phyloP scores from a whole-genome alignment of 768 basidiomycete species.

The Lepiota venenata region DNA sequence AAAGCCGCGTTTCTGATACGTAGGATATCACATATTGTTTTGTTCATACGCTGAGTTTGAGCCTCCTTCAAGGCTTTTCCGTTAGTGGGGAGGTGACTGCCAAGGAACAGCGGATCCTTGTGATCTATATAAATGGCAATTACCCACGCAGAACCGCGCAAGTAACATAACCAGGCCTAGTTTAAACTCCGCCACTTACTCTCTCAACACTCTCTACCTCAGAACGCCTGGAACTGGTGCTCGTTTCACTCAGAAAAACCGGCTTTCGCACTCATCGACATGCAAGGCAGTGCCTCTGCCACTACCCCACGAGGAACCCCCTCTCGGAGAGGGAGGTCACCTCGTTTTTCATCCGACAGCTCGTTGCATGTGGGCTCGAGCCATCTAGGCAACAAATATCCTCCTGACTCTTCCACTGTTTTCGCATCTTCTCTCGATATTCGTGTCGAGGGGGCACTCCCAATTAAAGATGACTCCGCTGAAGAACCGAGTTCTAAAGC shows the following conservation, averaged over 20 bases:
- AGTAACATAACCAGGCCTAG: constrained; percentile 39
- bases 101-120: constrained; percentile 15
- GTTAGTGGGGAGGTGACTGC: constrained; percentile 5
- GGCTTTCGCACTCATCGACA: constrained; percentile 26
- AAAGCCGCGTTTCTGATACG: neutral
- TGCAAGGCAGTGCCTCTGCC: constrained; percentile 45
- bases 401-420: constrained; percentile 46
- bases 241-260: constrained; percentile 31
- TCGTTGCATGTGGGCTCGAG: constrained; percentile 43
- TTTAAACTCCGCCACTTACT: constrained; percentile 45
- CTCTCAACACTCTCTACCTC: constrained; percentile 37
- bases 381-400: constrained; percentile 44
- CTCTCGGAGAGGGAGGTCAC: constrained; percentile 62
- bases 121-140: constrained; percentile 26
- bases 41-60: neutral
- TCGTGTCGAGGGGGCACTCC: constrained; percentile 68
- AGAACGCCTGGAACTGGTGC: constrained; percentile 38
- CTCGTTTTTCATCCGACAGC: constrained; percentile 48
- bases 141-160: constrained; percentile 45
- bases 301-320: constrained; percentile 54
- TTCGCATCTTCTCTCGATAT: constrained; percentile 73
- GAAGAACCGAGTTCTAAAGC: constrained; percentile 33
- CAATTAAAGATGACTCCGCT: constrained; percentile 48
- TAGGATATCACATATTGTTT: neutral
- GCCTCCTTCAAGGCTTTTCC: constrained; percentile 14